Conservation (phyloP, 306 rosid species). For the Quercus variabilis region DNA sequence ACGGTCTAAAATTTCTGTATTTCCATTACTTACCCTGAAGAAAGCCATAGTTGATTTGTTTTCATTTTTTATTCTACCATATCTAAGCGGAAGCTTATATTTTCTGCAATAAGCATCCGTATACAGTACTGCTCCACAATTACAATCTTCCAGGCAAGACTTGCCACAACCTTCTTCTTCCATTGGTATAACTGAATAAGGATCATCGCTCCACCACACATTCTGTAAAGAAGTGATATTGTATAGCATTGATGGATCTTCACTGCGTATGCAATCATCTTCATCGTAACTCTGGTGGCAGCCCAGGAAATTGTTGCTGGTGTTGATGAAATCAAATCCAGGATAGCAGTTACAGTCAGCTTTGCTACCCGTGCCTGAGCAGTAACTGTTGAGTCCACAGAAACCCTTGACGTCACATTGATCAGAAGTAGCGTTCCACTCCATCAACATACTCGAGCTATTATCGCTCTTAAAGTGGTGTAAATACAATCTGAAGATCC, state of each 20-base stretch:
- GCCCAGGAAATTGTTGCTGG: neutral
- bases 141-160: too few relatives aligned
- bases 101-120: rapidly evolving
- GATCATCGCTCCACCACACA: rapidly evolving
- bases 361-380: neutral
- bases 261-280: neutral
- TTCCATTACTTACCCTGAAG: too few relatives aligned
- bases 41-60: rapidly evolving
- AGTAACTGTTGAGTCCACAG: neutral
- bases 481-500: neutral
- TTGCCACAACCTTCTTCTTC: rapidly evolving
- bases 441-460: neutral
- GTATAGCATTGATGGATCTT: neutral
- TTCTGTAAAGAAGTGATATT: neutral
- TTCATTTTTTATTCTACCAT: too few relatives aligned
- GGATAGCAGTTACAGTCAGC: neutral
- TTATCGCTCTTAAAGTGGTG: neutral
- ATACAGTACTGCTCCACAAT: too few relatives aligned
- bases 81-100: too few relatives aligned
- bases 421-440: neutral
- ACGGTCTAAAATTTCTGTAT: too few relatives aligned
- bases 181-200: rapidly evolving
- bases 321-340: neutral
- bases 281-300: rapidly evolving
- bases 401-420: neutral